These are phyloP conservation scores for Marasmius fiardii DNA, from an alignment of 1,284 basidiomycete genomes.

Conservation along the genomic window DNA sequence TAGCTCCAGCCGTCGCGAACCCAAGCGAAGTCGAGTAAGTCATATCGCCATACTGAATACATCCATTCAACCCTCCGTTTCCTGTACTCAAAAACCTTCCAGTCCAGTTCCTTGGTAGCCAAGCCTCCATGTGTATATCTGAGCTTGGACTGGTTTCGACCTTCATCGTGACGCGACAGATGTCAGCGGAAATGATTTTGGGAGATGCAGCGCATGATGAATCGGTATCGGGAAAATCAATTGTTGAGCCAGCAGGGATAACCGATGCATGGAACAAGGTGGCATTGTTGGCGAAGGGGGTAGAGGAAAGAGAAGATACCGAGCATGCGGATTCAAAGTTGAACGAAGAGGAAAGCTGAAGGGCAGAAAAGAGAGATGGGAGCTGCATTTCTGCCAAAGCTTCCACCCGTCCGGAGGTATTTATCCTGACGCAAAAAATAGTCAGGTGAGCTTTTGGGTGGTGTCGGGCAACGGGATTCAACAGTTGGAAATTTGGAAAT, in stretches of 20 bases:
- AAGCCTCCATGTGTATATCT: conserved; percentile 12
- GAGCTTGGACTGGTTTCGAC: conserved; percentile 10
- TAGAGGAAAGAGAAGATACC: background rate
- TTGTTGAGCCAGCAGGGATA: conserved; percentile 6
- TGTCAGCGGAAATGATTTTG: conserved; percentile 7
- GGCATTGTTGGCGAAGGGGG: background rate
- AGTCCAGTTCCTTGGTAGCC: conserved; percentile 14
- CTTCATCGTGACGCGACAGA: conserved; percentile 11
- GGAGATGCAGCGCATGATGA: conserved; percentile 1
- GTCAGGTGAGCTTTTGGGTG: too few species aligned
- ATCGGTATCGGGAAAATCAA: conserved; percentile 9
- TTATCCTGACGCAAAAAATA: too few species aligned
- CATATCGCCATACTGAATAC: conserved; percentile 9
- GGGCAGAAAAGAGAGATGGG: background rate
- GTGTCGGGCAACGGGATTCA: too few species aligned
- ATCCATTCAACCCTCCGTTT: background rate
- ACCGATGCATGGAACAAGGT: background rate
- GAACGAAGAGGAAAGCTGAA: background rate
- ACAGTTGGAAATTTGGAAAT: too few species aligned
- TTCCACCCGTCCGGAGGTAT: too few species aligned
- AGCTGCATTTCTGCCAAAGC: background rate
- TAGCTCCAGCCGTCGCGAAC: conserved; percentile 12
- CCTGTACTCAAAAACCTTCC: conserved; percentile 7
- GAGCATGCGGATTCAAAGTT: background rate
- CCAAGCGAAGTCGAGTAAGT: conserved; percentile 7